Evolutionary conservation across 1,284 basidiomycete genomes (phyloP).

Genomic region (Puccinia brachypodii): DNA sequence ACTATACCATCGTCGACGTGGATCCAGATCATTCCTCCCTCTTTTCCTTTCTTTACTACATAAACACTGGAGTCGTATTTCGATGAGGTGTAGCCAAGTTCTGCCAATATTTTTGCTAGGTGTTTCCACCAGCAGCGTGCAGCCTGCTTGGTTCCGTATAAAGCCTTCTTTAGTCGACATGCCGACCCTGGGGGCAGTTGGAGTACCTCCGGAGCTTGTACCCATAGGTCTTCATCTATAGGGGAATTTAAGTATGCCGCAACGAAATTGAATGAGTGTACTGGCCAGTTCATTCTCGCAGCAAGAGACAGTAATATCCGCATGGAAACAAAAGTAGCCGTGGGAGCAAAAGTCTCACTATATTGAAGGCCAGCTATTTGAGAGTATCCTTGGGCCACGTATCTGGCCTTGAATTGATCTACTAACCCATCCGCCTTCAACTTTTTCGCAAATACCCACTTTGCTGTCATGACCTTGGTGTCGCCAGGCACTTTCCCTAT

Average conservation of each 20-base stretch:
- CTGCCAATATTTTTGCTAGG: not conserved
- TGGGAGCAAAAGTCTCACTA: not conserved
- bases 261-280: conserved; percentile 5
- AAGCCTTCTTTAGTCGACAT: not conserved
- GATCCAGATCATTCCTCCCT: not conserved
- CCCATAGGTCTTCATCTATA: conserved; percentile 6
- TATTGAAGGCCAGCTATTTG: not conserved
- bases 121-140: conserved; percentile 22
- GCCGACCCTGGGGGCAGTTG: not conserved
- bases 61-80: not conserved
- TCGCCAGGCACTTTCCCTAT: not conserved
- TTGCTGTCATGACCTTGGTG: not conserved
- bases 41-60: not conserved
- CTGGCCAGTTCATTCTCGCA: not conserved
- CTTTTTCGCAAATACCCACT: conserved; percentile 15
- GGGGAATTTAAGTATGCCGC: conserved; percentile 3
- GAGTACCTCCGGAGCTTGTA: not conserved
- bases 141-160: conserved; percentile 4
- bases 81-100: not conserved
- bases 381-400: not conserved
- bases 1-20: conserved; percentile 26
- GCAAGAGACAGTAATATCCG: not conserved
- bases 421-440: not conserved
- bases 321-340: not conserved
- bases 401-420: not conserved